phyloP scores from a whole-genome alignment of 2,329 filamentous ascomycete genomes.

The Beauveria rudraprayagi region DNA sequence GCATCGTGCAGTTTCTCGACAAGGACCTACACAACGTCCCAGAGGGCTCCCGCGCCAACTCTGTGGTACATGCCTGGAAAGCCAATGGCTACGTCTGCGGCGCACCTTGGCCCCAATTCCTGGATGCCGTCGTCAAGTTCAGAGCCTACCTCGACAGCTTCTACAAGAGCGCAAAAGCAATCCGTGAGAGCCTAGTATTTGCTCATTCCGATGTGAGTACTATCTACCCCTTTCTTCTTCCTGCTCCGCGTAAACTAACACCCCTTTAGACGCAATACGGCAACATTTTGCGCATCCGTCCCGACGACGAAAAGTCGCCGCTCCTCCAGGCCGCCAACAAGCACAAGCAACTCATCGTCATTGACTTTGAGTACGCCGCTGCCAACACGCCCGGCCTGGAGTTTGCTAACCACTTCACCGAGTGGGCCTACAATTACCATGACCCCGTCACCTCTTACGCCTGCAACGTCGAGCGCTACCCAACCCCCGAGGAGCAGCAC shows the following conservation, averaged over 20 bases:
- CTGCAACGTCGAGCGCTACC: slow-evolving; percentile 65
- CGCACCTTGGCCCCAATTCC: slow-evolving; percentile 73
- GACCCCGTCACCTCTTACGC: slow-evolving; percentile 55
- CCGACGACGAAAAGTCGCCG: slow-evolving; percentile 69
- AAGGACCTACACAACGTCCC: slow-evolving; percentile 45
- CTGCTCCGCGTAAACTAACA: neutral
- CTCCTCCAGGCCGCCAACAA: slow-evolving; percentile 82
- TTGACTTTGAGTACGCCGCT: slow-evolving; percentile 95
- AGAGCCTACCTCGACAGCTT: slow-evolving; percentile 62
- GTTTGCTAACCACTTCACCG: slow-evolving; percentile 96
- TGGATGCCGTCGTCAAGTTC: slow-evolving; percentile 67
- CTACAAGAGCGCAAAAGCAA: slow-evolving; percentile 58
- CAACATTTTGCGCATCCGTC: slow-evolving; percentile 74
- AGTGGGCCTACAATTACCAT: slow-evolving; percentile 99
- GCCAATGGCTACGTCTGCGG: slow-evolving; percentile 71
- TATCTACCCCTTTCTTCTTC: neutral
- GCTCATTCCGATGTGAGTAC: slow-evolving; percentile 86
- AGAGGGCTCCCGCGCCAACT: slow-evolving; percentile 17
- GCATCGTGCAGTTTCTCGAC: slow-evolving; percentile 49
- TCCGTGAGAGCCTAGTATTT: slow-evolving; percentile 76
- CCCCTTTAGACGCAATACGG: slow-evolving; percentile 80
- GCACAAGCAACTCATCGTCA: slow-evolving; percentile 93
- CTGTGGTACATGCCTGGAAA: slow-evolving; percentile 50
- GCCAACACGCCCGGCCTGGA: slow-evolving; percentile 81
- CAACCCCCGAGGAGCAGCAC: slow-evolving; percentile 69